These are phyloP conservation scores for Erysimum pusillum DNA, from an alignment of 441 rosid genomes.

Conservation along the genomic window DNA sequence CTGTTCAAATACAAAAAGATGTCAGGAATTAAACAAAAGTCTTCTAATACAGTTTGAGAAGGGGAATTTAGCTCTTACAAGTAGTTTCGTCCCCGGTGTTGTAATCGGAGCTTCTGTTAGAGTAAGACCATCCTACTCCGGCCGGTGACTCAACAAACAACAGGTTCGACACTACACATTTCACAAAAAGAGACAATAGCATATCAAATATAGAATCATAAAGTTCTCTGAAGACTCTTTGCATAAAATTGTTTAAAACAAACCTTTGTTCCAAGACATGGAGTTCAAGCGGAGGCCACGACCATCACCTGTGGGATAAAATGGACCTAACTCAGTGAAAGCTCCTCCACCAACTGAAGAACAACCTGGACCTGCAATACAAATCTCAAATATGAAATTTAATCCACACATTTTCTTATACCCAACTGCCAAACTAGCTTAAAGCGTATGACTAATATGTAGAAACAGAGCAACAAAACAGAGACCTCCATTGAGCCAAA, in stretches of 20 bases:
- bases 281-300: slow-evolving; percentile 70
- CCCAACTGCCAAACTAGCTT: not conserved
- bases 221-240: not conserved
- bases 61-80: slow-evolving; percentile 48
- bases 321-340: slow-evolving; percentile 86
- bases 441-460: not conserved
- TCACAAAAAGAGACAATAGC: not conserved
- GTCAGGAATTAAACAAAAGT: too few species aligned
- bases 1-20: slow-evolving; percentile 51
- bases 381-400: not conserved
- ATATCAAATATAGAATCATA: slow-evolving; percentile 6
- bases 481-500: slow-evolving; percentile 94
- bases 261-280: slow-evolving; percentile 94
- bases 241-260: not conserved
- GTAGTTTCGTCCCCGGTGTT: slow-evolving; percentile 69
- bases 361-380: slow-evolving; percentile 80
- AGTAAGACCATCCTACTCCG: slow-evolving; percentile 95
- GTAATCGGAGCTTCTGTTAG: slow-evolving; percentile 72
- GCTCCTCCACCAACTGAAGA: slow-evolving; percentile 93
- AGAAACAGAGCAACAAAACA: not conserved
- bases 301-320: slow-evolving; percentile 81
- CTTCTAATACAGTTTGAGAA: not conserved
- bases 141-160: slow-evolving; percentile 89
- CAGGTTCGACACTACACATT: slow-evolving; percentile 68
- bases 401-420: not conserved